phyloP scores from a whole-genome alignment of 169 alveolate species.

The Plasmodium gallinaceum region DNA sequence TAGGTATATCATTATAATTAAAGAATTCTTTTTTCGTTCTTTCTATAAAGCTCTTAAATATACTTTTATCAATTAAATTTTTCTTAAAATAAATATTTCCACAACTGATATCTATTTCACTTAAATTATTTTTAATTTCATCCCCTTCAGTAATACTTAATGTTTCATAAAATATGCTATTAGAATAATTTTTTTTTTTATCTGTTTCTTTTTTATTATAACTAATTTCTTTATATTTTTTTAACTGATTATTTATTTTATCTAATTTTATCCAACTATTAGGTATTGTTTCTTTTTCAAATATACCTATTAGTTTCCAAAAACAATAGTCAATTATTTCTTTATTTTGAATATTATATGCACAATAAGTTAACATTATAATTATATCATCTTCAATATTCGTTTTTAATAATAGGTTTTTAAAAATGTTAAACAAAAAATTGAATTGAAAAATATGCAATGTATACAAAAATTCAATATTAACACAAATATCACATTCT shows the following conservation, averaged over 20 bases:
- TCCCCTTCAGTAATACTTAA: conserved; percentile 23
- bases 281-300: conserved; percentile 57
- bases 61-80: conserved; percentile 65
- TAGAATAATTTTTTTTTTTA: conserved; percentile 5
- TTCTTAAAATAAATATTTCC: conserved; percentile 68
- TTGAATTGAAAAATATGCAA: conserved; percentile 32
- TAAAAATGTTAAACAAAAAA: conserved; percentile 39
- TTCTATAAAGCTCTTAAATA: conserved; percentile 26
- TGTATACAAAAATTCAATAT: conserved; percentile 49
- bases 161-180: conserved; percentile 43
- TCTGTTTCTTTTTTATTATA: conserved; percentile 7
- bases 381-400: conserved; percentile 44
- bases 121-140: conserved; percentile 5
- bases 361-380: conserved; percentile 72
- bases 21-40: conserved; percentile 48
- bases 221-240: conserved; percentile 36
- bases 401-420: conserved; percentile 19
- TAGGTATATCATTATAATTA: conserved; percentile 46
- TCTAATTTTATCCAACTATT: conserved; percentile 23
- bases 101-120: conserved; percentile 39
- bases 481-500: conserved; percentile 63
- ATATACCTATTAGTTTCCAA: conserved; percentile 53
- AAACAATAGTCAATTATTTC: conserved; percentile 60
- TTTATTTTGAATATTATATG: conserved; percentile 28
- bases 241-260: conserved; percentile 17